These are phyloP conservation scores for Cudoniella acicularis DNA, from an alignment of 495 filamentous ascomycete species.

Conservation along the genomic window DNA sequence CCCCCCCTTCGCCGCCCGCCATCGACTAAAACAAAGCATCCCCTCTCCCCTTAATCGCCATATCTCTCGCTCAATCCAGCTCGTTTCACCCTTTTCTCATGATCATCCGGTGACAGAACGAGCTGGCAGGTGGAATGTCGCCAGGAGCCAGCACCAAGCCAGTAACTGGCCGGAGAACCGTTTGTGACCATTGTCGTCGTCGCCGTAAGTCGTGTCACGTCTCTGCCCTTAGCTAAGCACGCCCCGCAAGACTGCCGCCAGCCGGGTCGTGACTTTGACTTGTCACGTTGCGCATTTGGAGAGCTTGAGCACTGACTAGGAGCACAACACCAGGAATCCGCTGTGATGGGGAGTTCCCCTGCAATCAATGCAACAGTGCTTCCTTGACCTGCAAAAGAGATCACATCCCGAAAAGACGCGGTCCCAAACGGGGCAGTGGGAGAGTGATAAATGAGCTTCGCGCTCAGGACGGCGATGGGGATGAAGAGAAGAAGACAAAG, in stretches of 20 bases:
- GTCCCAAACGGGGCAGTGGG: constrained; percentile 33
- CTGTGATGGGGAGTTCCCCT: constrained; percentile 32
- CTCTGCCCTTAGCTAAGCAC: neutral
- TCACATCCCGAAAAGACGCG: constrained; percentile 33
- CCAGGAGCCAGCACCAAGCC: constrained; percentile 17
- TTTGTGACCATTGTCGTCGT: constrained; percentile 33
- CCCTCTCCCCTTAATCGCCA: constrained; percentile 15
- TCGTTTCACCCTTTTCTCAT: neutral
- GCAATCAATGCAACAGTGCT: constrained; percentile 30
- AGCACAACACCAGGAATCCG: constrained; percentile 24
- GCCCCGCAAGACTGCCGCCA: neutral
- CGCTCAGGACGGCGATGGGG: constrained; percentile 17
- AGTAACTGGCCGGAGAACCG: constrained; percentile 19
- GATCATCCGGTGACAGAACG: constrained; percentile 3
- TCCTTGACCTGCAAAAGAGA: constrained; percentile 32
- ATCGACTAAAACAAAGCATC: neutral
- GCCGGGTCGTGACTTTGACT: neutral
- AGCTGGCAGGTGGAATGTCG: constrained; percentile 17
- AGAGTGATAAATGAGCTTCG: constrained; percentile 33
- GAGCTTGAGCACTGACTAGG: constrained; percentile 17
- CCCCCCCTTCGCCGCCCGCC: constrained; percentile 1
- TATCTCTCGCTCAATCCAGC: constrained; percentile 28
- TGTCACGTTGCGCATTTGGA: neutral
- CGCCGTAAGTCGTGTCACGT: constrained; percentile 23
- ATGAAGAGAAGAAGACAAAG: constrained; percentile 1